phyloP scores from a whole-genome alignment of 139 green algal species.

The Klebsormidium nitens region DNA sequence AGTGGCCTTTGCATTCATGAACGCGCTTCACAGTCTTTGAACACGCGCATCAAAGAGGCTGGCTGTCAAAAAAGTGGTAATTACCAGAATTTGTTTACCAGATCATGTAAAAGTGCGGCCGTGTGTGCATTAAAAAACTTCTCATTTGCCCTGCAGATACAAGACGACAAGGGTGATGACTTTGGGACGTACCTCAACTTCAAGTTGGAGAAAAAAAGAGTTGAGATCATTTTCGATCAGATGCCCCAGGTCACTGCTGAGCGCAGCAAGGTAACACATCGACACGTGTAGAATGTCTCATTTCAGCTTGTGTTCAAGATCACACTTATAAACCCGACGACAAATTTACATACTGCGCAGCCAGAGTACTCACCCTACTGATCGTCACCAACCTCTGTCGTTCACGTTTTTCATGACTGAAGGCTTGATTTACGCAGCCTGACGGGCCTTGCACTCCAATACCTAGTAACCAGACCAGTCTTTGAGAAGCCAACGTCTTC shows the following conservation, averaged over 20 bases:
- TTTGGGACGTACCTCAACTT: background rate
- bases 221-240: background rate
- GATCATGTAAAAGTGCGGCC: too few species aligned
- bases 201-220: background rate
- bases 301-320: background rate
- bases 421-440: too few species aligned
- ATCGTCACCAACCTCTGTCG: background rate
- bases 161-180: background rate
- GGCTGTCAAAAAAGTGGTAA: too few species aligned
- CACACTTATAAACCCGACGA: background rate
- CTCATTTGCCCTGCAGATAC: background rate
- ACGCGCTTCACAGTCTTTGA: too few species aligned
- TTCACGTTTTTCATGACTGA: too few species aligned
- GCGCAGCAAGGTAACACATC: background rate
- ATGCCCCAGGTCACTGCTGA: background rate
- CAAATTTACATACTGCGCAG: background rate
- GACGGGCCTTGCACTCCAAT: too few species aligned
- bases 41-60: too few species aligned
- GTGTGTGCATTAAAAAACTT: background rate
- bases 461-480: too few species aligned
- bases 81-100: too few species aligned
- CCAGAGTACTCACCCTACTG: background rate
- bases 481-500: too few species aligned
- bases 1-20: too few species aligned
- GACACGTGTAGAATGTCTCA: background rate